Percentiles rank a stretch among this genome's conserved stretches.
Conservation (phyloP, 495 filamentous ascomycete species). For the Podospora australis region DNA sequence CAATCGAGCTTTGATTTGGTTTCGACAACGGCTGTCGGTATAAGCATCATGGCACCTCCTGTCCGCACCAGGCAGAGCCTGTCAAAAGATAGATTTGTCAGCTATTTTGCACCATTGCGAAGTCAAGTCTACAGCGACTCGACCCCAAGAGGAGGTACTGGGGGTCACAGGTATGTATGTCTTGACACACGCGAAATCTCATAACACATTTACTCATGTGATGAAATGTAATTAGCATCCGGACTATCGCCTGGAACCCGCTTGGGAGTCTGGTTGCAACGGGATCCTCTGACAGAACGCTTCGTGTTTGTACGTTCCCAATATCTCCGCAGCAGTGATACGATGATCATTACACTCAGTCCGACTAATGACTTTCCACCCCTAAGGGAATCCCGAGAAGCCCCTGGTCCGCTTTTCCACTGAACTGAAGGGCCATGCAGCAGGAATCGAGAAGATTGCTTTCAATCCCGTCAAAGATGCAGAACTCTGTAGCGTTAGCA, state of each 20-base stretch:
- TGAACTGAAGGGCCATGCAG: constrained; percentile 74
- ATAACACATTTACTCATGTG: background rate
- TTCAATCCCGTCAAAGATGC: constrained; percentile 88
- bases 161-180: background rate
- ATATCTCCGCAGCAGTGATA: background rate
- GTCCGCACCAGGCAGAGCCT: constrained; percentile 42
- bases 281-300: constrained; percentile 70
- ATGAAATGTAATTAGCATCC: no score
- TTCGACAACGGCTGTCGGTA: no score
- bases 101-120: constrained; percentile 50
- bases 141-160: constrained; percentile 7
- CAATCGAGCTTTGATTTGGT: no score
- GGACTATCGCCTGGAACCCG: constrained; percentile 85
- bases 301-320: constrained; percentile 57
- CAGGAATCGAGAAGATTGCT: constrained; percentile 73
- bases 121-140: constrained; percentile 59
- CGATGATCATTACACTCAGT: background rate
- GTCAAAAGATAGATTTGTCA: constrained; percentile 56
- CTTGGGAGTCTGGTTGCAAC: constrained; percentile 81
- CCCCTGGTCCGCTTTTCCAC: constrained; percentile 73
- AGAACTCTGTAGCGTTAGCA: constrained; percentile 78
- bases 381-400: constrained; percentile 84
- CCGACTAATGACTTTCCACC: no score
- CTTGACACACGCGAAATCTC: background rate
- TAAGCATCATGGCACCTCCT: constrained; percentile 56